Evolutionary conservation across 2,329 filamentous ascomycete species (phyloP).

Genomic region (Penicillium paneum): DNA sequence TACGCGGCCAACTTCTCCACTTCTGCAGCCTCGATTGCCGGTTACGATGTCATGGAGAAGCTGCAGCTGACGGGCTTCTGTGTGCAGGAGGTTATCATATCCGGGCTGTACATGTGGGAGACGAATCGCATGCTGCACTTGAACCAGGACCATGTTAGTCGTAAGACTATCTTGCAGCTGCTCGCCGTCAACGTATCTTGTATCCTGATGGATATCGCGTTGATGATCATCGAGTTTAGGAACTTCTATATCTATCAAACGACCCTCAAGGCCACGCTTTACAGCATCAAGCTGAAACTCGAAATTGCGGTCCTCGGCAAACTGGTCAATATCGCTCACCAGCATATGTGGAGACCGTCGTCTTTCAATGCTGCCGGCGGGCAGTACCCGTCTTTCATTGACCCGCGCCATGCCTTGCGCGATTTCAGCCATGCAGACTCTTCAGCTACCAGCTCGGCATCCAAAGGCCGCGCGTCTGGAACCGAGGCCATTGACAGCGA

Average conservation of each 20-base stretch:
- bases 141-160: slow-evolving; percentile 24
- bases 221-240: slow-evolving; percentile 41
- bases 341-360: slow-evolving; percentile 21
- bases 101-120: slow-evolving; percentile 51
- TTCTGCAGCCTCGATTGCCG: slow-evolving; percentile 14
- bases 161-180: slow-evolving; percentile 50
- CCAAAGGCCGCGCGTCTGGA: slow-evolving; percentile 15
- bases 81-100: slow-evolving; percentile 46
- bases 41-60: slow-evolving; percentile 34
- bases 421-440: slow-evolving; percentile 17
- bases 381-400: slow-evolving; percentile 23
- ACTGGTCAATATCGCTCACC: slow-evolving; percentile 36
- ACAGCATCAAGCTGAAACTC: slow-evolving; percentile 46
- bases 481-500: slow-evolving; percentile 13
- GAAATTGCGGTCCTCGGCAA: slow-evolving; percentile 54
- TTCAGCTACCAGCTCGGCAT: slow-evolving; percentile 12
- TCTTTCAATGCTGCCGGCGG: slow-evolving; percentile 10
- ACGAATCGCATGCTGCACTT: slow-evolving; percentile 41
- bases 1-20: slow-evolving; percentile 38
- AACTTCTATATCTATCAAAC: slow-evolving; percentile 41
- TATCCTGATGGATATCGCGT: slow-evolving; percentile 46
- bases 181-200: slow-evolving; percentile 52
- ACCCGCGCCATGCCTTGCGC: slow-evolving; percentile 15
- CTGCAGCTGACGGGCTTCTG: slow-evolving; percentile 41
- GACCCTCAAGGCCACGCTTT: slow-evolving; percentile 37